Evolutionary conservation across 805 yeast genomes (phyloP).

Genomic region (Jamesozyma hellenica): DNA sequence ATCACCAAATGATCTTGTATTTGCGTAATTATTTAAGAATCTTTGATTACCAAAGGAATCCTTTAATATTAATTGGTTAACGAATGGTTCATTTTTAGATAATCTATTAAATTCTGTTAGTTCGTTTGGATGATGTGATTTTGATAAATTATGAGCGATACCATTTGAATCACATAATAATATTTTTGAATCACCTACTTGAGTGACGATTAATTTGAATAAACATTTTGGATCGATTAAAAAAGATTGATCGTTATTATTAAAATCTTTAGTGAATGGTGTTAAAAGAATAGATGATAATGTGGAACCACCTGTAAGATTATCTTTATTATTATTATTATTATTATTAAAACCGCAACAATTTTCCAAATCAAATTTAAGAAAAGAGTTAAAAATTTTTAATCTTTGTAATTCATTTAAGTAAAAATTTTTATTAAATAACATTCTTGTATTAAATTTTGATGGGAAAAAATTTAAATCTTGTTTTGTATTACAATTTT

Average conservation of each 20-base stretch:
- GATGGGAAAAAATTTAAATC: constrained; percentile 25
- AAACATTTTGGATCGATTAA: constrained; percentile 52
- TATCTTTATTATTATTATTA: constrained; percentile 11
- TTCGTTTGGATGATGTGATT: constrained; percentile 79
- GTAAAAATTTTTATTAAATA: constrained; percentile 29
- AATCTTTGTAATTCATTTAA: constrained; percentile 26
- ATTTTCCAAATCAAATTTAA: constrained; percentile 24
- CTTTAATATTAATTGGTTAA: constrained; percentile 32
- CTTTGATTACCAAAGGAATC: constrained; percentile 93
- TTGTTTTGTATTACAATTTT: constrained; percentile 27
- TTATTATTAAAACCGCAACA: constrained; percentile 17
- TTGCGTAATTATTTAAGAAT: constrained; percentile 66
- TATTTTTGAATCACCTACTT: constrained; percentile 87
- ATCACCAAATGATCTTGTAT: constrained; percentile 93
- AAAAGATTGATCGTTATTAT: constrained; percentile 21
- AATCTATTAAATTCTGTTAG: constrained; percentile 68
- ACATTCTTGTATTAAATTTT: constrained; percentile 25
- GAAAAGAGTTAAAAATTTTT: constrained; percentile 20
- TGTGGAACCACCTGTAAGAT: constrained; percentile 53
- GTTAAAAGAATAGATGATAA: constrained; percentile 52
- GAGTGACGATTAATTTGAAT: constrained; percentile 67
- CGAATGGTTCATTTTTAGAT: background rate
- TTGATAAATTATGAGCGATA: constrained; percentile 65
- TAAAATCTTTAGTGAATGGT: constrained; percentile 13
- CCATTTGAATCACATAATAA: constrained; percentile 77